These are phyloP conservation scores for Phytophthora europaea DNA, from an alignment of 352 stramenopile genomes.

Conservation along the genomic window DNA sequence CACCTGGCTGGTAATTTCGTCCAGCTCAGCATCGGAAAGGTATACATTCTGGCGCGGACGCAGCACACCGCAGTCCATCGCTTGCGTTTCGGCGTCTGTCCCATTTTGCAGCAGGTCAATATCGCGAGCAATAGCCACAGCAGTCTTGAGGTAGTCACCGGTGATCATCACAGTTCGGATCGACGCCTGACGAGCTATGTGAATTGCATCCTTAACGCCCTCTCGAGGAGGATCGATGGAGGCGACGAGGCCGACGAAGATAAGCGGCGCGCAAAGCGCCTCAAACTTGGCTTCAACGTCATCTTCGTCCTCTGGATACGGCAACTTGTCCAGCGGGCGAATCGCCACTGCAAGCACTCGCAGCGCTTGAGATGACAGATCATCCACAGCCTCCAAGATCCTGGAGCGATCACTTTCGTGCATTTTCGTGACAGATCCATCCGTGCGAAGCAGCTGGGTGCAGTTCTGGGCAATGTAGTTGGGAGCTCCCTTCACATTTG, in stretches of 20 bases:
- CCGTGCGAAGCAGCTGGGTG: constrained; percentile 52
- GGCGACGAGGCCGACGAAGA: constrained; percentile 94
- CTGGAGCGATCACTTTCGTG: constrained; percentile 41
- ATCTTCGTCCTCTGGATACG: constrained; percentile 59
- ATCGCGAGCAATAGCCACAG: constrained; percentile 92
- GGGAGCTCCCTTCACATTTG: constrained; percentile 75
- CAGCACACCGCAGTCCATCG: constrained; percentile 76
- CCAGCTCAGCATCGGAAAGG: constrained; percentile 76
- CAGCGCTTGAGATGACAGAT: constrained; percentile 72
- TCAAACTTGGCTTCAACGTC: constrained; percentile 70
- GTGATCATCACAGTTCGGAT: constrained; percentile 94
- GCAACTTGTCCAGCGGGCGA: constrained; percentile 57
- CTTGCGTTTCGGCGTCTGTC: constrained; percentile 58
- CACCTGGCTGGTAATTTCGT: constrained; percentile 80
- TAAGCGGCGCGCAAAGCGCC: constrained; percentile 74
- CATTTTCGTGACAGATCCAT: constrained; percentile 57
- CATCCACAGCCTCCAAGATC: constrained; percentile 66
- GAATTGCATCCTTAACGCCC: constrained; percentile 70
- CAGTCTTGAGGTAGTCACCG: constrained; percentile 96
- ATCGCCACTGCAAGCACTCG: constrained; percentile 93
- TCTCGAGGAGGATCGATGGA: constrained; percentile 85
- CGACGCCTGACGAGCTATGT: constrained; percentile 58
- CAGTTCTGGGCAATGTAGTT: constrained; percentile 77
- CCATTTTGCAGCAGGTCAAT: constrained; percentile 86
- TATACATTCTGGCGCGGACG: constrained; percentile 58